Evolutionary conservation across 768 basidiomycete genomes (phyloP).

Genomic region (Termitomyces sp.): DNA sequence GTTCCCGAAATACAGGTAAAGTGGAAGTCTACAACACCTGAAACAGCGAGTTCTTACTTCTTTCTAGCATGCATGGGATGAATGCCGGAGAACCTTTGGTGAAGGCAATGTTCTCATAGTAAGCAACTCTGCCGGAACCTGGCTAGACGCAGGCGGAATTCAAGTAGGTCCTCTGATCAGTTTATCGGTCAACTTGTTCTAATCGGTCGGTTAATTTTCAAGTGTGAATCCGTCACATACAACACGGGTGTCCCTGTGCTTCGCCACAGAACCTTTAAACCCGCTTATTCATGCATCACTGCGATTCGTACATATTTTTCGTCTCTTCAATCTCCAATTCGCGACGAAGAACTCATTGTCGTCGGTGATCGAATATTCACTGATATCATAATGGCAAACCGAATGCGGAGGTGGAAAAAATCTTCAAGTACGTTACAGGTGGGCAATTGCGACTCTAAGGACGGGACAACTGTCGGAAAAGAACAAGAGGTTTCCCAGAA

Average conservation of each 20-base stretch:
- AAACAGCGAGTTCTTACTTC: neutral
- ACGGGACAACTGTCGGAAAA: conserved; percentile 18
- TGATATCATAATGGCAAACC: conserved; percentile 81
- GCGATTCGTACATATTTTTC: conserved; percentile 74
- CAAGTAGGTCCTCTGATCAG: conserved; percentile 45
- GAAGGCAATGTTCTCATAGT: conserved; percentile 81
- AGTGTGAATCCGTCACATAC: conserved; percentile 85
- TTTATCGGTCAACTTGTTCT: neutral
- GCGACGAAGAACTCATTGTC: conserved; percentile 63
- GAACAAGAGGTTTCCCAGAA: conserved; percentile 16
- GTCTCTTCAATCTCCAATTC: conserved; percentile 47
- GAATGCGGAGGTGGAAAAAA: conserved; percentile 38
- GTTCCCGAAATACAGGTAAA: conserved; percentile 72
- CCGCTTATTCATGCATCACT: conserved; percentile 68
- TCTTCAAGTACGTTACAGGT: conserved; percentile 5
- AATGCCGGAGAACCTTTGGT: conserved; percentile 69
- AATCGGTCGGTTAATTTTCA: conserved; percentile 5
- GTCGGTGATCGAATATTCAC: conserved; percentile 94
- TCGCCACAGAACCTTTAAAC: conserved; percentile 71
- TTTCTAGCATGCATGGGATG: conserved; percentile 66
- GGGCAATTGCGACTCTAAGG: conserved; percentile 19
- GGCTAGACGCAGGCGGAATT: conserved; percentile 67
- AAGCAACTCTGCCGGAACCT: conserved; percentile 90
- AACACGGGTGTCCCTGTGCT: conserved; percentile 81
- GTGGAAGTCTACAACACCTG: conserved; percentile 7